Evolutionary conservation across 73 alveolate genomes (phyloP), one percentile per base, ranked within the genome.

Genomic region (Paramecium primaurelia): DNA sequence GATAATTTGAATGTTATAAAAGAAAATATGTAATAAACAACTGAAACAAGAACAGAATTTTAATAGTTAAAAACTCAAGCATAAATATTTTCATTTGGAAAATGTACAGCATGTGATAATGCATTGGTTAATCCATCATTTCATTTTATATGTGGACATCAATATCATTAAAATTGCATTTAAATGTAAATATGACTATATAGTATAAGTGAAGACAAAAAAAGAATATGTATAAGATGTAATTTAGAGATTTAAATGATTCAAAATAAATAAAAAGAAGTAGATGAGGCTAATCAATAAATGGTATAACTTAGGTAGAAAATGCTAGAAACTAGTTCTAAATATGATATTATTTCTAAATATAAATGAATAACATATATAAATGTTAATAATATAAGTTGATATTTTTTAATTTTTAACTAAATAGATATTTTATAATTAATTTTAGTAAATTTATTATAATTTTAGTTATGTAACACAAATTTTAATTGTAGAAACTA

Each of bases 81-180:
- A 25, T 59, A 87, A 64, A 88, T 87, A 37, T 96, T 96, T 92
- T 87, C 92, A 38, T 59, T 89, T 25, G 86, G 92, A 58, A 92
- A 93, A 36, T 96, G 99, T 89, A 60, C 95, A 8, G 60, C 77
- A 32, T 96, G 99, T 45, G 95, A 93, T n/a, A 90, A 93, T 68
- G 93, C 92, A 34, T 88, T 96, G 20, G 49, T 92, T 7, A 91
- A 92, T 5, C 98, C 99, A 0, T 93, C 97, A 42, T 94, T 94
- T 60, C 98, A 96, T 83, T 96, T 96, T 49, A 84, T 96, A 95
- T 96, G 99, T 58, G 97, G 97, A 44, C 98, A 95, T 80, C 77
- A 95, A n/a, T 95, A 85, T 89, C 99, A 96, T 71, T 96, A 93
- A 26, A 68, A 87, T 20, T 96, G 99, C 38, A 93, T 95, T 10